Evolutionary conservation across 2,329 filamentous ascomycete species (phyloP).

Genomic region (Hypoxylon sp.): DNA sequence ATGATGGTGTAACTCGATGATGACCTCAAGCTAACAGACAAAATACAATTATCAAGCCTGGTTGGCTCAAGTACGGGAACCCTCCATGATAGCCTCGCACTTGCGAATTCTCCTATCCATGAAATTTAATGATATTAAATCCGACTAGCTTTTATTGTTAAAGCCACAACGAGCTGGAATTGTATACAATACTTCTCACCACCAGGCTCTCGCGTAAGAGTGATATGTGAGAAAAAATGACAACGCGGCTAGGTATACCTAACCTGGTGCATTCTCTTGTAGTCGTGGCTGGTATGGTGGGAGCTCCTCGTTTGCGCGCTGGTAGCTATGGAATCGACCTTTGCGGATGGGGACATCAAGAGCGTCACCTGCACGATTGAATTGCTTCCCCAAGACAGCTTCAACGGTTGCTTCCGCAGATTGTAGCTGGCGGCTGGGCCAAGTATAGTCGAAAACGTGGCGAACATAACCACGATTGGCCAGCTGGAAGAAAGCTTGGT

Average conservation of each 20-base stretch:
- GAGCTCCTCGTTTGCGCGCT: not conserved
- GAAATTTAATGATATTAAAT: no score
- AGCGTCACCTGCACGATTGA: no score
- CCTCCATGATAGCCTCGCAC: not conserved
- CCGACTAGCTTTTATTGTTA: no score
- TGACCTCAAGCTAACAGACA: not conserved
- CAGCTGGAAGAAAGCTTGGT: conserved; percentile 6
- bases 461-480: not conserved
- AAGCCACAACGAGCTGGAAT: no score
- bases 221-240: no score
- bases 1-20: not conserved
- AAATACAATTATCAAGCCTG: not conserved
- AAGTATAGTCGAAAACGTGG: not conserved
- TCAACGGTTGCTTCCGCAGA: not conserved
- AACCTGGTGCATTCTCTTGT: no score
- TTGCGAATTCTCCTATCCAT: not conserved
- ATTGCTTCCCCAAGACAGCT: not conserved
- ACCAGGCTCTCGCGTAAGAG: no score
- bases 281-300: not conserved
- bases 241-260: no score
- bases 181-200: no score
- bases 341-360: not conserved
- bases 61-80: not conserved
- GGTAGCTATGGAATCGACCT: conserved; percentile 3
- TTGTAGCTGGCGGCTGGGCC: not conserved